Base-by-base conservation (phyloP, 2,329 filamentous ascomycete genomes). In the Aspergillus fischeri region DNA sequence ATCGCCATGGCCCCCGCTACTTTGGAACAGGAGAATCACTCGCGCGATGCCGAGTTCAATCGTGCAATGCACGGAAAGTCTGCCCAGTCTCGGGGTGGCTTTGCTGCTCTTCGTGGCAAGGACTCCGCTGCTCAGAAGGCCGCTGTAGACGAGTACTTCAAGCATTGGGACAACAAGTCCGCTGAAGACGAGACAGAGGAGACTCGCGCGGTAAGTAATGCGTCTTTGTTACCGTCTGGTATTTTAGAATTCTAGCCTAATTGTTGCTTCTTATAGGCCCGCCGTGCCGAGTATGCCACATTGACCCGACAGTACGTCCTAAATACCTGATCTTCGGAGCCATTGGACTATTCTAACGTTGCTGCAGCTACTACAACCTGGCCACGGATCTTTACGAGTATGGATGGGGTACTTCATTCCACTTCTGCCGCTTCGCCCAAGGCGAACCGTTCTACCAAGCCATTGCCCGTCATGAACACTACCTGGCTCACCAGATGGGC, bases 311-410 rank as follows among this genome's bases (percentile, higher is more conserved):
- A 97, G 88, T 94, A 83, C 67, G 88, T 82, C 47, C 14, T n/a
- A 20, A 17, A 42, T 32, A 14, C 32, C 48, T 5, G 28, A n/a
- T n/a, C 14, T 44, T 54, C 2, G 10, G 11, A 47, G 32, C 28
- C 7, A 44, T 54, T 52, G 38, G 35, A 44, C 53, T 27, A n/a
- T 51, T 38, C 41, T 54, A 28, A 54, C 29, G 8, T 17, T 11
- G 21, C 29, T 47, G 28, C 65, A 92, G 89, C 75, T 96, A 97
- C 83, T 97, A 97, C 81, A 96, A 97, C 78, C 85, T 96, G 51
- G 92, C 91, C n/a, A 97, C 92, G 65, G 92, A 96, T 72, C 78
- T 96, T 52, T 96, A 96, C 81, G 94, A 97, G 81, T 94, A 96
- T 68, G 94, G 92, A 68, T 99, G 94, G 92, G 91, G 91, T 60